Evolutionary conservation across 176 grass and related monocot species (phyloP).

Genomic region (Coix lacrymajobi): DNA sequence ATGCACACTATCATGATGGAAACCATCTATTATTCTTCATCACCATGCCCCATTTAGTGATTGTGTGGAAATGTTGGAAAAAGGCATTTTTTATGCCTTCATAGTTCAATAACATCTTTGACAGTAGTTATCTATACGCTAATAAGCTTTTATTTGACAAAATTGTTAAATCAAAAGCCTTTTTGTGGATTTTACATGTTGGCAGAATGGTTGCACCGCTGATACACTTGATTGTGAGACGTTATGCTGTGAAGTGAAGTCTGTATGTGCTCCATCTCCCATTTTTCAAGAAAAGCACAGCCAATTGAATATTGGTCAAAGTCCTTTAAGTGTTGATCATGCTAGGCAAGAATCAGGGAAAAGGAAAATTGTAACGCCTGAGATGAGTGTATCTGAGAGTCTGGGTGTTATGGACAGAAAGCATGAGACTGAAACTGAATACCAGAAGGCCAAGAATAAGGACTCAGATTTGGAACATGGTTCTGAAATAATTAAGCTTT

Average conservation of each 20-base stretch:
- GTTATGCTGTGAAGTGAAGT: constrained; percentile 15
- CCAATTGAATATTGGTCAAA: constrained; percentile 11
- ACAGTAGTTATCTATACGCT: background rate
- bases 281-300: constrained; percentile 18
- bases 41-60: background rate
- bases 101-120: background rate
- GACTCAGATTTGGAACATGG: constrained; percentile 3
- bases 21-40: background rate
- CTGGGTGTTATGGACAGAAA: background rate
- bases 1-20: background rate
- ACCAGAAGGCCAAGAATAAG: background rate
- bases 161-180: background rate
- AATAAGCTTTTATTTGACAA: background rate
- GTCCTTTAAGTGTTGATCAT: constrained; percentile 8
- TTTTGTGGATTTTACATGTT: constrained; percentile 3
- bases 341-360: constrained; percentile 18
- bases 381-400: background rate
- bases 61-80: background rate
- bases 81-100: background rate
- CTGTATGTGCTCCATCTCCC: background rate
- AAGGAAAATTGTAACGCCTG: constrained; percentile 20
- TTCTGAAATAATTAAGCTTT: constrained; percentile 41
- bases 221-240: constrained; percentile 4
- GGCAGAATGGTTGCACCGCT: background rate
- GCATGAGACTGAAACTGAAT: background rate